Evolutionary conservation across 2,329 filamentous ascomycete genomes (phyloP), one percentile per base, ranked within the genome.

Genomic region (Hypoxylon sp.): DNA sequence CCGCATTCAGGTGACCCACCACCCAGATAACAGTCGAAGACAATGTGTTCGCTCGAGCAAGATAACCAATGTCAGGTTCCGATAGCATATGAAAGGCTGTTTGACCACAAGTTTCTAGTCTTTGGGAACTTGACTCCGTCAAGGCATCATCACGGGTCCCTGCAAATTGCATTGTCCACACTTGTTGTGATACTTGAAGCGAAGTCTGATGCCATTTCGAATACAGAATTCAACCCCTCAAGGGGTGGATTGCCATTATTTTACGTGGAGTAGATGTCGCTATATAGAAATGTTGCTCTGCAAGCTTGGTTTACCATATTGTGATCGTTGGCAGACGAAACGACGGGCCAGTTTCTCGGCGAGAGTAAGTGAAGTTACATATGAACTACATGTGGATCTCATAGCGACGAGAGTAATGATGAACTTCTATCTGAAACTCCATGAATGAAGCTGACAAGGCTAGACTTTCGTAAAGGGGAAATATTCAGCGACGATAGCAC

Each of bases 1-100:
- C 59, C 42, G 12, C 26, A 54, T 28, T 52, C 65, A 59, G 62
- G 26, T 65, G 65, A 68, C 55, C 65, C 59, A 57, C 30, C 50
- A 46, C 18, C 48, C n/a, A 38, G 63, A 66, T 64, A 68, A 64
- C 49, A 26, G 64, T 2, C 52, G 57, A 42, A 51, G 50, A 59
- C 61, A 64, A 51, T 14, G 44, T 26, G 18, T n/a, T 48, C 26
- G 42, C 20, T 40, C 38, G 4, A 24, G 16, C 33, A 54, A 49
- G 7, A 51, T 36, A 33, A 59, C 28, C 32, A 26, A 9, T n/a
- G n/a, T 48, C 30, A 28, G 26, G 22, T 54, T 9, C 38, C 28
- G 44, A 57, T 49, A 49, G 24, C 44, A 49, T 44, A 30, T 32
- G 36, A 54, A 54, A 12, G 22, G 26, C 16, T 8, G 4, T 14